Evolutionary conservation across 1,139 yeast species (phyloP).

Genomic region (Debaryomyces sp.): DNA sequence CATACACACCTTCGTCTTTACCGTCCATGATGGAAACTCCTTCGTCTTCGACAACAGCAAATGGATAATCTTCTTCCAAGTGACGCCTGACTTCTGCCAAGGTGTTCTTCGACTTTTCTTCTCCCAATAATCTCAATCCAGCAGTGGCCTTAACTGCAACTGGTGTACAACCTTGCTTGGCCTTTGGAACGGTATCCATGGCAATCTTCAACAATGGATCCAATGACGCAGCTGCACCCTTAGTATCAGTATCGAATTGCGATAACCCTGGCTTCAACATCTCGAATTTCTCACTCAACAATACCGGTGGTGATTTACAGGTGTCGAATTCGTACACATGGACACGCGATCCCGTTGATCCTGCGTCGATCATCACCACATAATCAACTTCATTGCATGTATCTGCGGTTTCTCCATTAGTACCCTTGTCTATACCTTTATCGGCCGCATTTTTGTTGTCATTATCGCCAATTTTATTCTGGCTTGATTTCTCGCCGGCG

Average conservation of each 20-base stretch:
- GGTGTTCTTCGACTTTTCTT: conserved; percentile 67
- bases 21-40: conserved; percentile 96
- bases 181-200: conserved; percentile 70
- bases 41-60: conserved; percentile 82
- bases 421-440: conserved; percentile 6
- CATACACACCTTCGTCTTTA: conserved; percentile 96
- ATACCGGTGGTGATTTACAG: conserved; percentile 78
- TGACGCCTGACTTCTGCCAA: conserved; percentile 75
- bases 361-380: conserved; percentile 95
- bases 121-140: conserved; percentile 87
- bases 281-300: conserved; percentile 77
- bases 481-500: conserved; percentile 8
- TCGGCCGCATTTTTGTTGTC: conserved; percentile 3
- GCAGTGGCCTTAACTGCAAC: conserved; percentile 98
- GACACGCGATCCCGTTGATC: conserved; percentile 94
- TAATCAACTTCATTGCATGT: conserved; percentile 37
- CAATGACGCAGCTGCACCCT: conserved; percentile 84
- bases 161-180: conserved; percentile 79
- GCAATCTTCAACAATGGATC: conserved; percentile 82
- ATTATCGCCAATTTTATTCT: conserved; percentile 10
- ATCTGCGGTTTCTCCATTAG: conserved; percentile 5
- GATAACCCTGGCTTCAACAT: conserved; percentile 95
- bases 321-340: conserved; percentile 91
- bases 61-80: conserved; percentile 79
- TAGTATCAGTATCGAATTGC: conserved; percentile 75